Conservation (phyloP, 2,329 filamentous ascomycete species). For the Penicillium decumbens region DNA sequence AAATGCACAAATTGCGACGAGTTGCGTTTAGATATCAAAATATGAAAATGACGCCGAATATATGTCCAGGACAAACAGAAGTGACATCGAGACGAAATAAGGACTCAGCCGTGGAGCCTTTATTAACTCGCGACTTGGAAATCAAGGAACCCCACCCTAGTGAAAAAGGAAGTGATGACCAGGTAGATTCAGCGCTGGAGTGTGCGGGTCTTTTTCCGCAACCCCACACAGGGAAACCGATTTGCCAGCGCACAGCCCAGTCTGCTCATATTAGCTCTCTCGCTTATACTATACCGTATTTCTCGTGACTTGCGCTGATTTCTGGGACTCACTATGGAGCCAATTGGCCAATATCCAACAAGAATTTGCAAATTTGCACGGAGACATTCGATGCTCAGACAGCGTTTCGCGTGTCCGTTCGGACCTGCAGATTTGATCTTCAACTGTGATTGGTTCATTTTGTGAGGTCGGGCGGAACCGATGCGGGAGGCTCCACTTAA, state of each 20-base stretch:
- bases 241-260: background rate
- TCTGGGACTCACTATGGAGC: background rate
- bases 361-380: background rate
- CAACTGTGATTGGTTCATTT: background rate
- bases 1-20: background rate
- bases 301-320: background rate
- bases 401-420: background rate
- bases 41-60: background rate
- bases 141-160: background rate
- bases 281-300: background rate
- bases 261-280: background rate
- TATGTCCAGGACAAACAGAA: background rate
- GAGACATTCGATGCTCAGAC: background rate
- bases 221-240: background rate
- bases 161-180: background rate
- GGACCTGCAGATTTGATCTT: background rate
- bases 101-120: background rate
- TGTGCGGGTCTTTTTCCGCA: background rate
- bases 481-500: constrained; percentile 10
- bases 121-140: background rate
- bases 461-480: background rate
- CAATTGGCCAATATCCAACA: background rate
- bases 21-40: background rate
- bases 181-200: background rate
- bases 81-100: background rate